A percentile compares a stretch with the other conserved stretches of the same genome.
phyloP scores from a whole-genome alignment of 371 early-diverging fungal genomes.

The Saksenaea vasiformis region DNA sequence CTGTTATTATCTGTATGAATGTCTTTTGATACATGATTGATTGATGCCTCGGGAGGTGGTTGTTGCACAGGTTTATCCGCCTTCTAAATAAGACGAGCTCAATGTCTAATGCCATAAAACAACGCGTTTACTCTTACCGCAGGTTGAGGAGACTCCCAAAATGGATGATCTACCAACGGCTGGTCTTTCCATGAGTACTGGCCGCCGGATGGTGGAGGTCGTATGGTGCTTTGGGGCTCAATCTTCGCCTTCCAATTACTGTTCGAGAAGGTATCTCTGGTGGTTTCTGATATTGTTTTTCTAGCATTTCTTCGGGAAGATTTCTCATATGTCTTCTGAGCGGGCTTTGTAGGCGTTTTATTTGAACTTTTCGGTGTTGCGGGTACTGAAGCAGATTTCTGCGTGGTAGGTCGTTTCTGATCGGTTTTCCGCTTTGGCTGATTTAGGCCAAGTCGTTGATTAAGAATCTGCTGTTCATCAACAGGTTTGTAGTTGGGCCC shows the following conservation, averaged over 20 bases:
- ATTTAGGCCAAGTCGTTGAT: conserved; percentile 15
- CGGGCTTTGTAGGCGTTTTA: not conserved
- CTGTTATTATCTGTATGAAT: no score
- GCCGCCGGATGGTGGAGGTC: conserved; percentile 7
- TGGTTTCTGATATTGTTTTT: not conserved
- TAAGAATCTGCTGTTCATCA: conserved; percentile 19
- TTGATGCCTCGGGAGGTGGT: no score
- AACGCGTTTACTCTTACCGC: not conserved
- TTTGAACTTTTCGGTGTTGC: not conserved
- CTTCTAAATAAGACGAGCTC: not conserved
- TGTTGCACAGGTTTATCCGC: no score
- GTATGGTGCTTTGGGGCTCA: not conserved
- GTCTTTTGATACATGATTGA: no score
- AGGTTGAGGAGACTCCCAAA: conserved; percentile 14
- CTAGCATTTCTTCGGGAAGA: not conserved
- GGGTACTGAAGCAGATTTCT: not conserved
- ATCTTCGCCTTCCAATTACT: not conserved
- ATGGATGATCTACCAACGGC: conserved; percentile 15
- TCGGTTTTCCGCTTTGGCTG: conserved; percentile 3
- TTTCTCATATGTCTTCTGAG: not conserved
- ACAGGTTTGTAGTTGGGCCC: conserved; percentile 22
- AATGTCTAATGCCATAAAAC: not conserved
- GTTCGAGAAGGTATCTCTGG: not conserved
- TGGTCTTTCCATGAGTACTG: conserved; percentile 5
- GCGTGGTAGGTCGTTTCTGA: not conserved